Evolutionary conservation across 192 early-diverging fungal genomes (phyloP), one percentile per base, ranked within the genome.

Genomic region (Radiomyces spectabilis): DNA sequence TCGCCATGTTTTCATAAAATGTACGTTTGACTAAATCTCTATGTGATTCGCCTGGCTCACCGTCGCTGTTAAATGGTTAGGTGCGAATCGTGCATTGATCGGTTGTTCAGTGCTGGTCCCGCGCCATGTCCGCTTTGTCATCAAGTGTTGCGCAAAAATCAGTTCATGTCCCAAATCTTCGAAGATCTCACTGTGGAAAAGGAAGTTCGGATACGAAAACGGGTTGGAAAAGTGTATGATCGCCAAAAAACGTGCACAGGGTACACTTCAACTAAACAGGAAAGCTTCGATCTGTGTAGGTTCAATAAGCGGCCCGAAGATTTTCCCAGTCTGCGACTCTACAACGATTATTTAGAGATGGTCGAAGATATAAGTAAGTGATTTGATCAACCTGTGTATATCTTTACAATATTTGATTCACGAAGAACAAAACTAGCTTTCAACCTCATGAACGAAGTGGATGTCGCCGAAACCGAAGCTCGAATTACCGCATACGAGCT

Each of bases 1-100:
- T 84, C 86, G 31, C 89, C 90, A 9, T 98, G 95, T 68, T 94
- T 91, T 67, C 94, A 98, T 77, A 92, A 88, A 66, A 90, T 97
- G 92, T 88, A 72, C 31, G 72, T 22, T 26, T 5, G n/a, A n/a
- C n/a, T n/a, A n/a, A n/a, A n/a, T n/a, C n/a, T n/a, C n/a, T n/a
- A n/a, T n/a, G n/a, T n/a, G n/a, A n/a, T n/a, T n/a, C n/a, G n/a
- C n/a, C n/a, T n/a, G n/a, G n/a, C 8, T 55, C 5, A 5, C 31
- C 15, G 6, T 29, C 16, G 3, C 10, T 46, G 16, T 24, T 47
- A 18, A 35, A 42, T 61, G 2, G 9, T 27, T 57, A 91, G 86
- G 84, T 98, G 95, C 61, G 93, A 94, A 48, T 78, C 74, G 12
- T 98, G 95, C 66, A 91, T 96, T 54, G 83, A 88, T 51, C 80